Base-by-base conservation (phyloP, 225 moss, liverwort and hornwort species). In the Marchantia paleacea region DNA sequence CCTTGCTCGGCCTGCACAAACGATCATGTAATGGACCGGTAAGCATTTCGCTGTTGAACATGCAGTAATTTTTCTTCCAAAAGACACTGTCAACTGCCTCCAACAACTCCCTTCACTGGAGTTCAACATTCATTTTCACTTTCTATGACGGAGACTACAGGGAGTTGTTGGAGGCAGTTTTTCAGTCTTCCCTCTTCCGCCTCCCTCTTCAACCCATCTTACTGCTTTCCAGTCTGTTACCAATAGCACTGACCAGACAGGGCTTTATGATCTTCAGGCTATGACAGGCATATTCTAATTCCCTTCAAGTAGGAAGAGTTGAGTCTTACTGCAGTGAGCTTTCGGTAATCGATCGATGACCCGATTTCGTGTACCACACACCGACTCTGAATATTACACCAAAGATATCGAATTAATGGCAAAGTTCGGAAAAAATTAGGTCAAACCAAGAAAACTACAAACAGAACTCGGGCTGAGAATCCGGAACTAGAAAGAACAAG, bases 271-370 rank as follows among this genome's bases (percentile, higher is more conserved):
- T 39, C 3, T 39, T 39, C 39, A 39, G 39, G 39, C 39, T 39
- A 39, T 39, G 39, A 39, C 39, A 39, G 39, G 39, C 39, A 5
- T 39, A 39, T 39, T 39, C 39, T 39, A 39, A 39, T 15, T 9
- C 26, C 28, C 0, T 11, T 66, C 7, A 11, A 66, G 66, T 8
- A 29, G 12, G 66, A 66, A 66, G 39, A 69, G 48, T 19, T 52
- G 16, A 76, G 3, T 24, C 70, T 88, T 89, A 92, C 93, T 53
- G 82, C 89, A 25, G 92, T 94, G 78, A 93, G 82, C 84, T 85
- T 90, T 78, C 96, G 87, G 78, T 96, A 96, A 82, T 96, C 96
- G 28, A 88, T 92, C 7, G 88, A 84, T 80, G 93, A 96, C 65
- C 91, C 89, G 77, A 96, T 96, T 73, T 90, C 88, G 82, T 92